A percentile compares a stretch with the other conserved stretches of the same genome.
Evolutionary conservation across 2,329 filamentous ascomycete species (phyloP).

Genomic region (Trichoderma guizhouense): DNA sequence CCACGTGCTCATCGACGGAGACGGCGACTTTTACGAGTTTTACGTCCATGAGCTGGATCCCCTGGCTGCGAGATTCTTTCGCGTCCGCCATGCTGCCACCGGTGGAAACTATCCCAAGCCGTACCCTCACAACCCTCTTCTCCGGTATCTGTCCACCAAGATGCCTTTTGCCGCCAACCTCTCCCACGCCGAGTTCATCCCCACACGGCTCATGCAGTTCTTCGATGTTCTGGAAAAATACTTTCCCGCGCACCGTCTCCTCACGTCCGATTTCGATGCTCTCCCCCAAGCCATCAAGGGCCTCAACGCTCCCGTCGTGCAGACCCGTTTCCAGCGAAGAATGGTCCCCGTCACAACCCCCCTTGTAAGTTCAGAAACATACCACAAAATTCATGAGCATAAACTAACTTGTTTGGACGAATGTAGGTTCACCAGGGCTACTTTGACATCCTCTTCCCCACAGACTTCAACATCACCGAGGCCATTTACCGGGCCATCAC

Average conservation of each 20-base stretch:
- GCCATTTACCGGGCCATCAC: slow-evolving; percentile 91
- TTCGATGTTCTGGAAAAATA: slow-evolving; percentile 85
- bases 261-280: slow-evolving; percentile 86
- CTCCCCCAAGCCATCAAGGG: slow-evolving; percentile 80
- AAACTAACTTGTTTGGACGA: neutral
- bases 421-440: slow-evolving; percentile 90
- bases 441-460: slow-evolving; percentile 98
- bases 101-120: slow-evolving; percentile 62
- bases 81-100: slow-evolving; percentile 76
- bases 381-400: neutral
- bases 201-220: slow-evolving; percentile 92
- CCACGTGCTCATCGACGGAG: slow-evolving; percentile 76
- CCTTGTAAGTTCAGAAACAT: slow-evolving; percentile 58
- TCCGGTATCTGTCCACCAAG: slow-evolving; percentile 59
- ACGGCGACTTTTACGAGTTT: slow-evolving; percentile 93
- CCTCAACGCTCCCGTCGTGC: slow-evolving; percentile 90
- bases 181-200: slow-evolving; percentile 85
- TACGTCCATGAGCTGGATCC: slow-evolving; percentile 80
- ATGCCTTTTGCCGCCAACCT: slow-evolving; percentile 73
- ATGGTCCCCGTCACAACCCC: slow-evolving; percentile 90
- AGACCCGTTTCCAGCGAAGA: slow-evolving; percentile 82
- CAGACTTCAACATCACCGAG: slow-evolving; percentile 87
- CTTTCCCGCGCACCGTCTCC: slow-evolving; percentile 84
- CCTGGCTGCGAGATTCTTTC: slow-evolving; percentile 75
- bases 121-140: slow-evolving; percentile 49